Base-by-base conservation (phyloP, 108 stramenopile species). In the Skeletonema menzelii region DNA sequence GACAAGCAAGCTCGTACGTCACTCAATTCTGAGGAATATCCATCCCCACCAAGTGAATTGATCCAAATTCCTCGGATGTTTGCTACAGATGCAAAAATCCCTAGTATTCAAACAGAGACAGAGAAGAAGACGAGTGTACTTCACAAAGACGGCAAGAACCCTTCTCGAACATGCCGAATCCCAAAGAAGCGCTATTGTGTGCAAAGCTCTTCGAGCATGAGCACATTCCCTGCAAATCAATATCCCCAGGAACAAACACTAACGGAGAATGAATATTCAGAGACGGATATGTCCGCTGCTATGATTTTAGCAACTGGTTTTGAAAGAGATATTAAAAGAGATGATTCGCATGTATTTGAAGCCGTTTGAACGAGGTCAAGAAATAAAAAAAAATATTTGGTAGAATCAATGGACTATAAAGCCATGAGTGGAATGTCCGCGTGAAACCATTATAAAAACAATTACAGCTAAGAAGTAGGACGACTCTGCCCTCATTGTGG, bases 271-370 rank as follows among this genome's bases (percentile, higher is more conserved):
- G 35, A 62, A 0, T 80, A 58, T 31, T 65, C 79, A 20, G 79
- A 72, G 30, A 65, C 79, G 20, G 79, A 79, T 69, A 62, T 80
- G 11, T 80, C 79, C 8, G 71, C 68, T 4, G 79, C 79, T 44
- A 72, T 80, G 67, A 80, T 80, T 59, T 67, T 80, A 69, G 79
- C 79, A 10, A 73, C 53, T 57, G 79, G 79, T 19, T 71, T 80
- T 59, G 67, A 72, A 19, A 68, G 67, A 34, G 24, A 44, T 0
- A 47, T 4, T 7, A 47, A 47, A 5, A 37, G 10, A 5, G 30
- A 31, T 37, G 0, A 37, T 10, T 47, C 17, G 2, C 46, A 17
- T 47, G 17, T 19, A 19, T 19, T 47, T 0, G 46, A 47, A 7
- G 46, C 17, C 0, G 46, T 47, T 0, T 47, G 17, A 47, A n/a